These are phyloP conservation scores for Cenchrus purpureus DNA, from an alignment of 176 grass and related monocot species.

Conservation along the genomic window DNA sequence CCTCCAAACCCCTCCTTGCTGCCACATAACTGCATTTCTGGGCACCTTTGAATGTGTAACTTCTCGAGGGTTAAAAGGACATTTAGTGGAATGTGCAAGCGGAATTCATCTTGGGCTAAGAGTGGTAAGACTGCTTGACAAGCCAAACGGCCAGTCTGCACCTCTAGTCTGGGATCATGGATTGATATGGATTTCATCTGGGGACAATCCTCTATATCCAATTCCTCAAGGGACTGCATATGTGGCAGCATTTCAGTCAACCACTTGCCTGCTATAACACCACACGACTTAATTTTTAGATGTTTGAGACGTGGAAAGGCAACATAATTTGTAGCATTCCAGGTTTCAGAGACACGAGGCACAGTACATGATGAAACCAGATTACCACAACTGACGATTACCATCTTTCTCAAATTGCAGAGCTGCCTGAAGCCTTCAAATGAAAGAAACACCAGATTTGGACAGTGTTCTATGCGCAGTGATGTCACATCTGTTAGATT, in stretches of 20 bases:
- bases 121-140: background rate
- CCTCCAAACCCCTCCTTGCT: background rate
- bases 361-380: background rate
- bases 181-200: background rate
- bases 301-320: background rate
- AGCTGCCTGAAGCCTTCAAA: constrained; percentile 38
- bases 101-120: background rate
- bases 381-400: background rate
- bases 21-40: background rate
- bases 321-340: background rate
- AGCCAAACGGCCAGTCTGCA: background rate
- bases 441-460: constrained; percentile 25
- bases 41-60: background rate
- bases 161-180: constrained; percentile 5
- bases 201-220: background rate
- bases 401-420: constrained; percentile 5
- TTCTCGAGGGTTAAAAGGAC: background rate
- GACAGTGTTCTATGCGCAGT: constrained; percentile 4
- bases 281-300: background rate
- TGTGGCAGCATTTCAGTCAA: background rate
- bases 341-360: background rate
- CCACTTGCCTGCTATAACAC: background rate
- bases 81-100: background rate
- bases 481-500: constrained; percentile 8
- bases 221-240: constrained; percentile 3